Evolutionary conservation across 106 monocot genomes (phyloP), one percentile per base, ranked within the genome.

Genomic region (Vanilla planifolia): DNA sequence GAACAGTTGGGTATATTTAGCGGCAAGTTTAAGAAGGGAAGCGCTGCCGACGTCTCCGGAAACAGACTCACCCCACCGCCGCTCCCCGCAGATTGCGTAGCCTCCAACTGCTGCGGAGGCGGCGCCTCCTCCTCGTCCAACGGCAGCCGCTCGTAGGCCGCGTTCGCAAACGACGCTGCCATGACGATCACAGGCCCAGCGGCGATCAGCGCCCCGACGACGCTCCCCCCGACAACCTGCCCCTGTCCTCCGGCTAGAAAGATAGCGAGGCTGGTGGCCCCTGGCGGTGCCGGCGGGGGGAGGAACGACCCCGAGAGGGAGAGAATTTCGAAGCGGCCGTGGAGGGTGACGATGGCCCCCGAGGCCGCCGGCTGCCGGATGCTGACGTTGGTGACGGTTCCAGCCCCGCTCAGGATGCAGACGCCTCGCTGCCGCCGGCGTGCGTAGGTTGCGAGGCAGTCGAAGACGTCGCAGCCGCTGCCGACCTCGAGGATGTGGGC

Each of bases 311-410:
- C 47, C 5, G 47, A 48, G 1, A 48, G 21, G 6, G 47, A 48
- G 19, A 48, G n/a, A 23, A 48, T 48, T 23, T 48, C 47, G n/a
- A 48, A 48, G 6, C 47, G 47, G 19, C 47, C 47, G 21, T 48
- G 47, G n/a, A 48, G 47, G 22, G 47, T 21, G 1, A 48, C 47
- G 47, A 48, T 23, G n/a, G 47, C 47, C 2, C 47, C 47, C 22
- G 47, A 48, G 2, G 47, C 19, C 22, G 47, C 19, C 3, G 47
- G 47, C 23, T 48, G 47, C n/a, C 47, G 47, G 2, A 48, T 5
- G 47, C 47, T 48, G 47, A 48, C 47, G 19, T 48, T 48, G 8
- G 47, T 48, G n/a, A 48, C 47, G 14, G 47, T 48, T 4, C 47
- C 47, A 23, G 22, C 23, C 20, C 47, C 47, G 47, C 47, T 48